Base-by-base conservation (phyloP, 129 eudicot genomes). In the Solidago caesia region DNA sequence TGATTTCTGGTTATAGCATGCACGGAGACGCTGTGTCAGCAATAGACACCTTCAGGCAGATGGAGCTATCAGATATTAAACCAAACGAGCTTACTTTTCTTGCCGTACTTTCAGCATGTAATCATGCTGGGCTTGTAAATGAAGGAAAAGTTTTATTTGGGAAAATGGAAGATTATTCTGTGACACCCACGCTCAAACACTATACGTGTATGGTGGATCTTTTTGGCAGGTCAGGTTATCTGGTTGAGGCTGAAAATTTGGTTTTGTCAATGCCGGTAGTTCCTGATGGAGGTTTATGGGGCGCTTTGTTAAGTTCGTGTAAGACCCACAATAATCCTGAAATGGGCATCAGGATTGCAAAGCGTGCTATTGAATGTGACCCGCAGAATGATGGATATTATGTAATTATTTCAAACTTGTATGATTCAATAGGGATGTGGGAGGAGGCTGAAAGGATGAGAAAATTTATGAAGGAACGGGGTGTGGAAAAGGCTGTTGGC, bases 281-380 rank as follows among this genome's bases (percentile, higher is more conserved):
- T 64, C 97, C 92, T 6, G 98, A 93, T 77, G 98, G 90, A 16
- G 96, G 89, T 62, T 63, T 93, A 46, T 93, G 98, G 98, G 97
- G 98, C 53, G 67, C 98, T 73, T 70, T 93, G 72, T 79, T 93
- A 62, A 86, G 79, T 81, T 84, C 98, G 73, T 93, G 97, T 75
- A 90, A 86, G 74, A 77, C 90, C 48, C 96, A 93, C 64, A 86
- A 86, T 63, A 73, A 90, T 62, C 77, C 82, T 8, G 86, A 81
- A 79, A 84, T 88, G 84, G 97, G 98, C 70, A 83, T 85, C 59
- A 80, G 86, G 86, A 70, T 90, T 39, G 92, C 92, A 5, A 88
- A 83, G 44, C 86, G 63, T 16, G 98, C 97, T 11, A 83, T 88
- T 71, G 80, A 84, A 80, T 78, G 90, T 75, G 98, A 93, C 73